phyloP scores from a whole-genome alignment of 2,329 filamentous ascomycete species.

The Keithomyces neogunnii region DNA sequence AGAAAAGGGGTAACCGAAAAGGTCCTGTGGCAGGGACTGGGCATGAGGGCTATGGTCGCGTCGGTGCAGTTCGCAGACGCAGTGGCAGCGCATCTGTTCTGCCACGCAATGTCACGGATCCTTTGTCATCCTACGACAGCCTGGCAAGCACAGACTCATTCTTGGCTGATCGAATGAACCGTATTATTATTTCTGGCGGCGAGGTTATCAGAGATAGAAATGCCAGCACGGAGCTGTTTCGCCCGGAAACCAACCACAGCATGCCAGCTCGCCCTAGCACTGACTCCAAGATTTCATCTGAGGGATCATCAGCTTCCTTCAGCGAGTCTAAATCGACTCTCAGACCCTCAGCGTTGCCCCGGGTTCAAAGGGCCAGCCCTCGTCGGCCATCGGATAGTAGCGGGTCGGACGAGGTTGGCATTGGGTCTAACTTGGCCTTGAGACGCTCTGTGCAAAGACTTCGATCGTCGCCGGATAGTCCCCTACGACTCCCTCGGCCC shows the following conservation, averaged over 20 bases:
- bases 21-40: constrained; percentile 89
- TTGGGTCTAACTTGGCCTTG: constrained; percentile 45
- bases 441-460: constrained; percentile 47
- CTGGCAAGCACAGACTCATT: constrained; percentile 46
- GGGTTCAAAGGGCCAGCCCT: constrained; percentile 16
- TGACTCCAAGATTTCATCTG: constrained; percentile 32
- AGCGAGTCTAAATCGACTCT: constrained; percentile 35
- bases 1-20: constrained; percentile 42
- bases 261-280: constrained; percentile 31
- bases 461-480: constrained; percentile 32
- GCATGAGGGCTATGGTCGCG: constrained; percentile 73
- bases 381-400: constrained; percentile 48
- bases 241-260: constrained; percentile 40
- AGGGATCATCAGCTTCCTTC: constrained; percentile 29
- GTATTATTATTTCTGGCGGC: constrained; percentile 58
- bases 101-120: constrained; percentile 33
- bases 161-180: constrained; percentile 53
- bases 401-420: constrained; percentile 39
- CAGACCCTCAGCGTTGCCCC: constrained; percentile 47
- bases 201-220: constrained; percentile 55
- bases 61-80: constrained; percentile 53
- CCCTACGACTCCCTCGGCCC: constrained; percentile 42
- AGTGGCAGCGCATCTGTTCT: constrained; percentile 50
- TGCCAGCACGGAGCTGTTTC: constrained; percentile 16
- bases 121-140: constrained; percentile 43